Evolutionary conservation across 129 eudicot genomes (phyloP).

Genomic region (Chrysanthemum seticuspe): DNA sequence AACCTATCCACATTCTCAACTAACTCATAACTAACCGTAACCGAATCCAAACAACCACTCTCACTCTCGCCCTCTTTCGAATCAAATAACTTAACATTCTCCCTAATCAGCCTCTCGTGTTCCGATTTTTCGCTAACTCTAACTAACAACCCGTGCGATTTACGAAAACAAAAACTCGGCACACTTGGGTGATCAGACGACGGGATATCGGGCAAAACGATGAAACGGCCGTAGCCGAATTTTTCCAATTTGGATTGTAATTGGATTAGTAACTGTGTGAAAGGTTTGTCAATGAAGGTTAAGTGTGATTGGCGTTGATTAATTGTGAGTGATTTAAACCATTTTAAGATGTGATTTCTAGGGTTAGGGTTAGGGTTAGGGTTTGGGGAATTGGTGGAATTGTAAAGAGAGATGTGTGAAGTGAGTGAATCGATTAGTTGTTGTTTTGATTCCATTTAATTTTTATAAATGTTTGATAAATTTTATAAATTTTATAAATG

Average conservation of each 20-base stretch:
- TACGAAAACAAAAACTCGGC: conserved; percentile 66
- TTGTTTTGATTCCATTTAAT: conserved; percentile 57
- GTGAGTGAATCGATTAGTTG: conserved; percentile 74
- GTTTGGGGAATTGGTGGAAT: conserved; percentile 28
- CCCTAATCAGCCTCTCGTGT: conserved; percentile 34
- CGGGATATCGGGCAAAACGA: conserved; percentile 74
- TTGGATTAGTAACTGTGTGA: conserved; percentile 54
- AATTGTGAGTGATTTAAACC: conserved; percentile 76
- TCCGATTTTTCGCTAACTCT: conserved; percentile 40
- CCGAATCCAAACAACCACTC: conserved; percentile 47
- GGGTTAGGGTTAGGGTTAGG: conserved; percentile 48
- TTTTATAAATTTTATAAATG: conserved; percentile 4
- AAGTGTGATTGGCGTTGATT: conserved; percentile 75
- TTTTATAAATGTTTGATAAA: conserved; percentile 8
- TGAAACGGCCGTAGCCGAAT: conserved; percentile 50
- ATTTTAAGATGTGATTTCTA: conserved; percentile 44
- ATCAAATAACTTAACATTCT: conserved; percentile 47
- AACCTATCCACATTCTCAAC: conserved; percentile 60
- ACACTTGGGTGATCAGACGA: conserved; percentile 31
- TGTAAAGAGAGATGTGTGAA: conserved; percentile 80
- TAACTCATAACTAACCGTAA: conserved; percentile 47
- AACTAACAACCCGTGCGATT: conserved; percentile 48
- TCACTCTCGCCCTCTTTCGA: conserved; percentile 60
- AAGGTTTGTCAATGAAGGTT: conserved; percentile 48
- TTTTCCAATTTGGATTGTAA: conserved; percentile 41